Base-by-base conservation (phyloP, 2,329 filamentous ascomycete genomes). In the Didymosphaeria variabile region DNA sequence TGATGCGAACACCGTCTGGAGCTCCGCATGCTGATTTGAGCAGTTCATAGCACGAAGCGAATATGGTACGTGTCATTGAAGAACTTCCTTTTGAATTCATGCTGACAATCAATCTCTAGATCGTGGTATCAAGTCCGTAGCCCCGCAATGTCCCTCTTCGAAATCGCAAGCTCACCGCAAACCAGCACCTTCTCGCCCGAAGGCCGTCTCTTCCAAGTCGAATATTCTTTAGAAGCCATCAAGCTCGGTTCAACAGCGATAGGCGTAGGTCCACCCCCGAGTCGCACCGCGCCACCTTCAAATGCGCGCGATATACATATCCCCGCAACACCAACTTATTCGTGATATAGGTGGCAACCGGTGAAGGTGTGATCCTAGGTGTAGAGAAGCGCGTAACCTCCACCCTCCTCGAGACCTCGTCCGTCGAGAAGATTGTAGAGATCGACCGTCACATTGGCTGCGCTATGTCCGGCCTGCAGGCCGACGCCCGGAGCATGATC, bases 161-260 rank as follows among this genome's bases (percentile, higher is more conserved):
- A 52, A 45, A 26, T 29, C 58, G 15, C 60, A 62, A 63, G 68
- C 70, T 77, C 64, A 77, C 71, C 64, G 52, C 56, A 53, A 15
- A 52, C 56, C 79, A 96, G 92, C 88, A 99, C 95, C 87, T 99
- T 99, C 88, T 99, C 95, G 74, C 95, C 95, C 64, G 95, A 99
- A 88, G 95, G 95, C 77, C 95, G 95, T 83, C 92, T 99, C 81
- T 99, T 99, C 88, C 95, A 99, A 86, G 95, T 99, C 85, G 95
- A 99, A 91, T 99, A 99, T 89, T 98, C 95, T 62, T 91, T 99
- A 81, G 95, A 99, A 86, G 95, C 95, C 82, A 99, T 99, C 88
- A 99, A 99, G 86, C 92, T 98, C 71, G 95, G 95, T 72, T 97
- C 92, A 75, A 99, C 95, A 72, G 95, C 95, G 77, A 99, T 99